Evolutionary conservation across 306 rosid species (phyloP).

Genomic region (Casuarina glauca): DNA sequence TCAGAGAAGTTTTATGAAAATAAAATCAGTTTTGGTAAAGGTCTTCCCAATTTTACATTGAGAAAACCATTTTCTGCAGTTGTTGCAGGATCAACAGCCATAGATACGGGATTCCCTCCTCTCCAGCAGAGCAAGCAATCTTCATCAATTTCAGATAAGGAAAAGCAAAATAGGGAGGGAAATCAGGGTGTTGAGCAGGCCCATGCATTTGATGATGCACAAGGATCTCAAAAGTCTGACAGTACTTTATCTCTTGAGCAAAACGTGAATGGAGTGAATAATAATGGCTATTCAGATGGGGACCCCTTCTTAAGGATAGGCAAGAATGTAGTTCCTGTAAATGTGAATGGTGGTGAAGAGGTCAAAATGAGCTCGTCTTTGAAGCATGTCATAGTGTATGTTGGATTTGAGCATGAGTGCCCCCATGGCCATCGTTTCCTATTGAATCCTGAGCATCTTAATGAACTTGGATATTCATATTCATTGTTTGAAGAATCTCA

Average conservation of each 20-base stretch:
- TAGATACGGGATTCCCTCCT: slow-evolving; percentile 80
- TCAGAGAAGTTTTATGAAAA: slow-evolving; percentile 54
- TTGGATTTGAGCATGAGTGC: slow-evolving; percentile 96
- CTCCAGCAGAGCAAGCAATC: slow-evolving; percentile 69
- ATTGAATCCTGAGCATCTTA: slow-evolving; percentile 68
- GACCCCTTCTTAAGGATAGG: slow-evolving; percentile 73
- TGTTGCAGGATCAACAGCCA: slow-evolving; percentile 73
- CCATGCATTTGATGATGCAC: slow-evolving; percentile 35
- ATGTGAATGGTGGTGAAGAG: slow-evolving; percentile 54
- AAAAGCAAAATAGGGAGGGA: slow-evolving; percentile 54
- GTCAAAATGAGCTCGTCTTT: slow-evolving; percentile 39
- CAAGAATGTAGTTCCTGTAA: slow-evolving; percentile 69
- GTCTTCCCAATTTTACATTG: slow-evolving; percentile 71
- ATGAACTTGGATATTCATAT: slow-evolving; percentile 64
- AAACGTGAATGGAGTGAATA: slow-evolving; percentile 33
- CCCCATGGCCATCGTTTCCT: slow-evolving; percentile 92
- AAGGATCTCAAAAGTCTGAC: slow-evolving; percentile 47
- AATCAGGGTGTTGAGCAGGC: slow-evolving; percentile 44
- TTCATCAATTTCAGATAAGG: slow-evolving; percentile 54
- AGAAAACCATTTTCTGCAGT: slow-evolving; percentile 96
- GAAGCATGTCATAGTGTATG: slow-evolving; percentile 53
- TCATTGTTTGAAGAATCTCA: slow-evolving; percentile 59
- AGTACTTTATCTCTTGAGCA: slow-evolving; percentile 40
- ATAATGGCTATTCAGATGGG: slow-evolving; percentile 33
- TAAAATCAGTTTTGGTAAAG: slow-evolving; percentile 62